These are phyloP conservation scores for Eucalyptus leucophloia DNA, from an alignment of 345 rosid species.

Conservation along the genomic window DNA sequence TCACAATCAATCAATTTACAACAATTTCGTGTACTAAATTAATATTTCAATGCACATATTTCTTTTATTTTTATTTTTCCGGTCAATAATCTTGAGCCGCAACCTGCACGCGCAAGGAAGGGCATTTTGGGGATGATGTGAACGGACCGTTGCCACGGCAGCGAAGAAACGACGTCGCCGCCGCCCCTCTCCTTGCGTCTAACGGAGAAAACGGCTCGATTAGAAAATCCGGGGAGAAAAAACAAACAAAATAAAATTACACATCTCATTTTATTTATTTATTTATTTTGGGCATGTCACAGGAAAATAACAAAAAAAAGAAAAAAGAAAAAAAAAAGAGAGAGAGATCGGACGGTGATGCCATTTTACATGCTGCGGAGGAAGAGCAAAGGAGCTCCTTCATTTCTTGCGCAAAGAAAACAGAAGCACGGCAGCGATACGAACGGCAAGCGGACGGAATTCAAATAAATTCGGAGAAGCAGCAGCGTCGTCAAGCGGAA, in stretches of 20 bases:
- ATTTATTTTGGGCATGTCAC: not conserved
- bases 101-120: not conserved
- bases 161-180: not conserved
- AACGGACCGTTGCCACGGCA: not conserved
- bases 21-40: not conserved
- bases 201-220: not conserved
- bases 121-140: not conserved
- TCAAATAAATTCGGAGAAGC: not conserved
- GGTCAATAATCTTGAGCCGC: not conserved
- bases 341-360: not conserved
- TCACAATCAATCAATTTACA: not conserved
- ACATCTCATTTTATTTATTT: not conserved
- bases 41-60: not conserved
- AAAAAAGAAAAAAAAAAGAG: accelerated
- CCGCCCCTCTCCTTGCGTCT: not conserved
- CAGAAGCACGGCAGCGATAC: not conserved
- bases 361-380: not conserved
- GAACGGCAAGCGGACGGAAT: not conserved
- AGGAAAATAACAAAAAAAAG: not conserved
- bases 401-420: not conserved
- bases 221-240: not conserved
- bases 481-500: not conserved
- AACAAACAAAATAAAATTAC: not conserved
- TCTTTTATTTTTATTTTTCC: not conserved
- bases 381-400: not conserved